phyloP scores from a whole-genome alignment of 306 rosid genomes.

The Astragalus membranaceus region DNA sequence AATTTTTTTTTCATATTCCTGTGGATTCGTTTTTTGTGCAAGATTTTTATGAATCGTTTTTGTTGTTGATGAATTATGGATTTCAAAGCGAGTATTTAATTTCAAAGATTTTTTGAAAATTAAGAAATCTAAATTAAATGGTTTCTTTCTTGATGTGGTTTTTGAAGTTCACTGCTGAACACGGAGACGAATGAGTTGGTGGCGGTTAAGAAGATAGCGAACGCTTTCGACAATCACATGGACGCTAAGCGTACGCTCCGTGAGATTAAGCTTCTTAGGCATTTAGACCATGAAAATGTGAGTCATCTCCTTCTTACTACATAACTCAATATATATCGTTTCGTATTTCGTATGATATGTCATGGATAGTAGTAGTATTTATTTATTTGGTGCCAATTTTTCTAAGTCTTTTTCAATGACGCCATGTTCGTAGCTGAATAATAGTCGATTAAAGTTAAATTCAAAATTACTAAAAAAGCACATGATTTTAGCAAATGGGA shows the following conservation, averaged over 20 bases:
- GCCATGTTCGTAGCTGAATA: not conserved
- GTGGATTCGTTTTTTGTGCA: not conserved
- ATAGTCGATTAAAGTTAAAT: not conserved
- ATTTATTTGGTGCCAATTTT: not conserved
- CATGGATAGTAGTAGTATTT: not conserved
- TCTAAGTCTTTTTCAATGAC: not conserved
- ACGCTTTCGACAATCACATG: constrained; percentile 90
- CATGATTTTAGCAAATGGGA: not conserved
- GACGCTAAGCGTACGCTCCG: constrained; percentile 98
- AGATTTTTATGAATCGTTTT: not conserved
- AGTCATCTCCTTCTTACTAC: constrained; percentile 4
- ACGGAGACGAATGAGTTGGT: constrained; percentile 89
- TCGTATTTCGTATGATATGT: not conserved
- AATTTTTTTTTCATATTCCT: no score
- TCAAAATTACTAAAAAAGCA: not conserved
- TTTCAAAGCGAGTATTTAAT: not conserved
- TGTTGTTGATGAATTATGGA: not conserved
- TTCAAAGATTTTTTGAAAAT: not conserved
- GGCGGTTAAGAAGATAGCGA: constrained; percentile 91
- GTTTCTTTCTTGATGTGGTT: constrained; percentile 11
- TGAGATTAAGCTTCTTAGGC: constrained; percentile 96
- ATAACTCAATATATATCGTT: not conserved
- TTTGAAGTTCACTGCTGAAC: constrained; percentile 76
- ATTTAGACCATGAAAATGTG: constrained; percentile 95
- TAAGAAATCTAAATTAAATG: constrained; percentile 8